Conservation (phyloP, 2,329 filamentous ascomycete species). For the Cyanodermella asteris region DNA sequence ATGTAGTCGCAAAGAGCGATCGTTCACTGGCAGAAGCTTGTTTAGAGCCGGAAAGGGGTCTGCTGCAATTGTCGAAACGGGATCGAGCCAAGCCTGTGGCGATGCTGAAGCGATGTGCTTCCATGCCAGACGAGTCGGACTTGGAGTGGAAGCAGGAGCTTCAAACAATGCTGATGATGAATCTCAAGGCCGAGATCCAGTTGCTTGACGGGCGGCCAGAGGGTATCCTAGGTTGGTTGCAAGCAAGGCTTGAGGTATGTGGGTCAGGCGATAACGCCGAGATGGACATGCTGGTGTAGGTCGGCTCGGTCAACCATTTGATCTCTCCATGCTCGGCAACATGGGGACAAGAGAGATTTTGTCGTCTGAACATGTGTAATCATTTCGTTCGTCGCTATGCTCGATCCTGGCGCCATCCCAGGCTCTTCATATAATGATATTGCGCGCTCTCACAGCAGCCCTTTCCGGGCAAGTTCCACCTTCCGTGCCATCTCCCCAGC, state of each 20-base stretch:
- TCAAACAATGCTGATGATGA: slow-evolving; percentile 39
- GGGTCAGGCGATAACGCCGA: too few species aligned
- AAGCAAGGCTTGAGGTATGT: slow-evolving; percentile 15
- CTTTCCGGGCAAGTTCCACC: slow-evolving; percentile 27
- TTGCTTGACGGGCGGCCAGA: slow-evolving; percentile 22
- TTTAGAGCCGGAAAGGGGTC: slow-evolving; percentile 17
- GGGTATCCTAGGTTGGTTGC: slow-evolving; percentile 22
- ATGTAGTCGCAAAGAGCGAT: slow-evolving; percentile 12
- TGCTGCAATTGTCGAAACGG: slow-evolving; percentile 27
- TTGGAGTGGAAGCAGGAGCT: slow-evolving; percentile 27
- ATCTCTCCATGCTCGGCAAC: too few species aligned
- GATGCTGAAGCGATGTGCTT: slow-evolving; percentile 34
- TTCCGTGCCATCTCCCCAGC: slow-evolving; percentile 24
- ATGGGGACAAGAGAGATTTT: too few species aligned
- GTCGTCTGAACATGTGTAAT: too few species aligned
- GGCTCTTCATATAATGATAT: too few species aligned
- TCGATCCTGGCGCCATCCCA: too few species aligned
- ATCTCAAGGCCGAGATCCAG: slow-evolving; percentile 41
- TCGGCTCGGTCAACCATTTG: too few species aligned
- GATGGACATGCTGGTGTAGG: too few species aligned
- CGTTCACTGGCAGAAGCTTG: slow-evolving; percentile 11
- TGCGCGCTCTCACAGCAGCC: slow-evolving; percentile 21
- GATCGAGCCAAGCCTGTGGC: slow-evolving; percentile 32
- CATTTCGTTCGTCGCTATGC: too few species aligned
- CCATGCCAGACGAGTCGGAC: slow-evolving; percentile 16